A percentile compares a stretch with the other conserved stretches of the same genome.
Conservation (phyloP, 441 rosid species). For the Jatropha multifida region DNA sequence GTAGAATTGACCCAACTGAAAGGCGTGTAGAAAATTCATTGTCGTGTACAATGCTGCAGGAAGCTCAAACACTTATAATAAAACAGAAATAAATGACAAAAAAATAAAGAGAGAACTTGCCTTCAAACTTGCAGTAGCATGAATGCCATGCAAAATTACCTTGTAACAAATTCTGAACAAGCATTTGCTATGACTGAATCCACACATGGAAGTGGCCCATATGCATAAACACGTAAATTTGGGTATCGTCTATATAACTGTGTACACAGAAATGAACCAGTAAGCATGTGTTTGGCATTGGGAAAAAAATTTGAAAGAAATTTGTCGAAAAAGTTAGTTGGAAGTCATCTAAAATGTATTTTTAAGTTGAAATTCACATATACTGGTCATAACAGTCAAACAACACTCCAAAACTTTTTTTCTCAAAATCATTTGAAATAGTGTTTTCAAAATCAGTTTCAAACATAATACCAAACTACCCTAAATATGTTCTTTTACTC, state of each 20-base stretch:
- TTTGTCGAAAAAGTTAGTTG: too few relatives aligned
- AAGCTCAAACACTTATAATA: constrained; percentile 31
- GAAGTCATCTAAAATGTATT: too few relatives aligned
- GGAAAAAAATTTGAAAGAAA: too few relatives aligned
- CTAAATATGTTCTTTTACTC: too few relatives aligned
- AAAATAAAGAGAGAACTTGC: constrained; percentile 15
- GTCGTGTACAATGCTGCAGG: constrained; percentile 75
- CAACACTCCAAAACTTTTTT: too few relatives aligned
- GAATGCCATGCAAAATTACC: constrained; percentile 42
- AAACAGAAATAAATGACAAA: constrained; percentile 7
- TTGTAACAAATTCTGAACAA: constrained; percentile 81
- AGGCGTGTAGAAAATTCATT: constrained; percentile 92
- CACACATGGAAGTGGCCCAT: constrained; percentile 86
- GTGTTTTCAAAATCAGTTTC: too few relatives aligned
- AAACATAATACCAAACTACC: too few relatives aligned
- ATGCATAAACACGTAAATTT: constrained; percentile 67
- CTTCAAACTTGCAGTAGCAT: constrained; percentile 17
- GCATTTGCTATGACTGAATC: constrained; percentile 71
- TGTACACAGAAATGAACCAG: constrained; percentile 12
- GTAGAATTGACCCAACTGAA: constrained; percentile 80
- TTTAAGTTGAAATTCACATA: too few relatives aligned
- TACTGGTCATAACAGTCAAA: too few relatives aligned
- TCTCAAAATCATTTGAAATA: too few relatives aligned
- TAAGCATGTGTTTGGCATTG: background rate
- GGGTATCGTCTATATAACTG: constrained; percentile 67